phyloP scores from a whole-genome alignment of 1,284 basidiomycete species.

The Cutaneotrichosporon sp. region DNA sequence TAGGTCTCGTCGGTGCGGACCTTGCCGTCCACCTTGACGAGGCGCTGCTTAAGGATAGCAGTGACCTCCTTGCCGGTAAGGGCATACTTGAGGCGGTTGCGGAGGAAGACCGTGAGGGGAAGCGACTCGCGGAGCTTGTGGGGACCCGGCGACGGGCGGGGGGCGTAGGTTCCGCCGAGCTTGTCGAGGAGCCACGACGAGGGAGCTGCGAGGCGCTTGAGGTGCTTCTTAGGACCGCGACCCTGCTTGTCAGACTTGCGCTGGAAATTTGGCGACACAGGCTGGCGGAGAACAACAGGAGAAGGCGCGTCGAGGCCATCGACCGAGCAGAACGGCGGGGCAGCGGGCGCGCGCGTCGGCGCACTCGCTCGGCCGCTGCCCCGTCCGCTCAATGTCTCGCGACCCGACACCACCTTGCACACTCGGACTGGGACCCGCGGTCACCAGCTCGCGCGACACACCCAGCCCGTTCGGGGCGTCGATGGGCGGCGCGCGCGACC shows the following conservation, averaged over 20 bases:
- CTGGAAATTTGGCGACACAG: slow-evolving; percentile 3
- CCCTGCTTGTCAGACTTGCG: slow-evolving; percentile 59
- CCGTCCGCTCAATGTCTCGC: background rate
- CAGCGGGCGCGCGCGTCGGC: background rate
- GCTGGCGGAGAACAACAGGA: background rate
- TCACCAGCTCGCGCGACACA: background rate
- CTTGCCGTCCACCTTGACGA: slow-evolving; percentile 99
- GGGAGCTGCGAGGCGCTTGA: slow-evolving; percentile 96
- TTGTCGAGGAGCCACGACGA: slow-evolving; percentile 99
- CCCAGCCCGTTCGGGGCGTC: slow-evolving; percentile 1
- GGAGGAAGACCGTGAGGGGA: slow-evolving; percentile 90
- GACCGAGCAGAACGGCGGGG: background rate
- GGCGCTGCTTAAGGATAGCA: slow-evolving; percentile 90
- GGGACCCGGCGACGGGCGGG: slow-evolving; percentile 94
- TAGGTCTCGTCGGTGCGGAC: slow-evolving; percentile 97
- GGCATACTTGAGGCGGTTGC: slow-evolving; percentile 99
- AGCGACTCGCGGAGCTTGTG: slow-evolving; percentile 99
- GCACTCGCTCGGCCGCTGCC: background rate
- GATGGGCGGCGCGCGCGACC: background rate
- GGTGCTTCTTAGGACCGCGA: slow-evolving; percentile 98
- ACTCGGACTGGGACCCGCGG: background rate
- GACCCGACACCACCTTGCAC: background rate
- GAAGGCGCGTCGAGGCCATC: background rate
- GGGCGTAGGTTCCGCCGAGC: slow-evolving; percentile 95
- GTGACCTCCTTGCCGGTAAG: slow-evolving; percentile 95